These are phyloP conservation scores for Coemansia sp. DNA, from an alignment of 192 early-diverging fungal species.

Conservation along the genomic window DNA sequence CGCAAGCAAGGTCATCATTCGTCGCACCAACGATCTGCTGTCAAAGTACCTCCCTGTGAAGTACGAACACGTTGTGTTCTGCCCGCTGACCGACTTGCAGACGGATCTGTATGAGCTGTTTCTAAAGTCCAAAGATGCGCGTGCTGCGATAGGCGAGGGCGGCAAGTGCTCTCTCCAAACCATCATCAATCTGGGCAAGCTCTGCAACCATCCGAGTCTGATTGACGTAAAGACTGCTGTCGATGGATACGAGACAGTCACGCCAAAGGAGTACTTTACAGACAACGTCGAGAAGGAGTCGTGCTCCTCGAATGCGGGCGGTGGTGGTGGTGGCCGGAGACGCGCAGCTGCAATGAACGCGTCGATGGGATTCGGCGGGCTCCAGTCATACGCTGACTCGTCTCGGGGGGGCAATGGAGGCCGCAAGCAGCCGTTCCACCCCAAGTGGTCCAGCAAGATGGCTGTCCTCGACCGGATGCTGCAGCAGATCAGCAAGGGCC, in stretches of 20 bases:
- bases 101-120: constrained; percentile 80
- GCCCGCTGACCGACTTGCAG: constrained; percentile 76
- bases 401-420: neutral
- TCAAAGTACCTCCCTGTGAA: constrained; percentile 97
- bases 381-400: neutral
- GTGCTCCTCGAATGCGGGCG: neutral
- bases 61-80: constrained; percentile 99
- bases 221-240: constrained; percentile 67
- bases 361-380: neutral
- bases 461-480: constrained; percentile 77
- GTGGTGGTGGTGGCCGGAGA: neutral
- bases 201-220: constrained; percentile 96
- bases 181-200: constrained; percentile 90
- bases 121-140: constrained; percentile 65
- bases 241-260: constrained; percentile 59
- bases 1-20: constrained; percentile 95
- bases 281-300: constrained; percentile 15
- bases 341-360: constrained; percentile 13
- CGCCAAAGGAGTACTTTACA: constrained; percentile 58
- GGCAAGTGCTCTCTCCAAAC: constrained; percentile 86
- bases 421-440: constrained; percentile 33
- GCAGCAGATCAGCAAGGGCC: constrained; percentile 65
- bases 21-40: constrained; percentile 92
- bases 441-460: constrained; percentile 92
- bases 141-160: constrained; percentile 59